phyloP scores from a whole-genome alignment of 1,139 yeast species.

The Yamadazyma diddensiae region DNA sequence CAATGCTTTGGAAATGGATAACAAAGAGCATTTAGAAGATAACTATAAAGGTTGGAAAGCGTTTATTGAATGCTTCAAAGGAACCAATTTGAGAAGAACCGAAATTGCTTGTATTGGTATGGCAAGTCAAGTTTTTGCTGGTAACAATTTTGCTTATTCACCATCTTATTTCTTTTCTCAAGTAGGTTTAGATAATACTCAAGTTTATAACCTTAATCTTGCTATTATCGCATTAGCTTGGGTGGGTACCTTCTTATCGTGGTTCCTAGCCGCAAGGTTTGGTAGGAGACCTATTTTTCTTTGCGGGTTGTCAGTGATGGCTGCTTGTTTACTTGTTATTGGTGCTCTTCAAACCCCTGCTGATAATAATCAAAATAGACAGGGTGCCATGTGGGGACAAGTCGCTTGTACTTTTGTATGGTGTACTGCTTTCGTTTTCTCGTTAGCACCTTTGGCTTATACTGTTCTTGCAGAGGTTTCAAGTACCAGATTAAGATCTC shows the following conservation, averaged over 20 bases:
- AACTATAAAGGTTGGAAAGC: conserved; percentile 17
- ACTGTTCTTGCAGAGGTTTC: conserved; percentile 55
- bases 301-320: conserved; percentile 20
- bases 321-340: conserved; percentile 20
- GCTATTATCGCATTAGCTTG: conserved; percentile 22
- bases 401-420: conserved; percentile 24
- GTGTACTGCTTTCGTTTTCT: conserved; percentile 46
- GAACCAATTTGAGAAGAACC: conserved; percentile 20
- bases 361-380: conserved; percentile 13
- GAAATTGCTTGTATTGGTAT: conserved; percentile 20
- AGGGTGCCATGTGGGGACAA: conserved; percentile 18
- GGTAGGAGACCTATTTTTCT: conserved; percentile 21
- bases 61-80: conserved; percentile 19
- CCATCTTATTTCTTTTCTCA: conserved; percentile 34
- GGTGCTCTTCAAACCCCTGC: conserved; percentile 15
- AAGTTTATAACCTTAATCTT: conserved; percentile 27
- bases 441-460: conserved; percentile 58
- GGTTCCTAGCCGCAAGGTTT: conserved; percentile 17
- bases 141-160: conserved; percentile 13
- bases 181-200: conserved; percentile 26
- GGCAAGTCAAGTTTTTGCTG: conserved; percentile 10
- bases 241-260: conserved; percentile 17
- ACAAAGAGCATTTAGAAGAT: conserved; percentile 3
- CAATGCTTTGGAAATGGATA: conserved; percentile 10
- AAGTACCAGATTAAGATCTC: conserved; percentile 50